phyloP scores from a whole-genome alignment of 768 basidiomycete genomes.

The Pleurotus salmoneostramineus region DNA sequence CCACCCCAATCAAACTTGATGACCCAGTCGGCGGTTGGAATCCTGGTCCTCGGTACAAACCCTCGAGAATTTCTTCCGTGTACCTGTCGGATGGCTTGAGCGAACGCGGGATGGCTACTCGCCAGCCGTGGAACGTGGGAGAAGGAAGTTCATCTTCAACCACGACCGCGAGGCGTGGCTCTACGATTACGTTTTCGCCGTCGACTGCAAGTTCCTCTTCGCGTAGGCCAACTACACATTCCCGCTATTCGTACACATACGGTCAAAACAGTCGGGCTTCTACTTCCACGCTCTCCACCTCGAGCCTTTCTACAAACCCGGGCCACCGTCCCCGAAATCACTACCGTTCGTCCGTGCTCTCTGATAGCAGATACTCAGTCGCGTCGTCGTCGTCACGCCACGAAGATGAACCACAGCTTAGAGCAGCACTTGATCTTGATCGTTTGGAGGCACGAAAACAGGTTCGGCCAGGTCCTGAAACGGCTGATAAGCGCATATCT shows the following conservation, averaged over 20 bases:
- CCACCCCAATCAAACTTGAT: slow-evolving; percentile 2
- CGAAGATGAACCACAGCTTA: neutral
- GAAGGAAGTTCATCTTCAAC: too few species aligned
- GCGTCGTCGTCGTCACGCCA: neutral
- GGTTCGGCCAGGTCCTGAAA: neutral
- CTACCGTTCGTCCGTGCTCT: neutral
- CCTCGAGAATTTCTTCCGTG: slow-evolving; percentile 14
- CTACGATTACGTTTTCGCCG: neutral
- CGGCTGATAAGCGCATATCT: slow-evolving; percentile 9
- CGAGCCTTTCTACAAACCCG: neutral
- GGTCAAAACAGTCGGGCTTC: neutral
- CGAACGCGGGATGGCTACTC: slow-evolving; percentile 8
- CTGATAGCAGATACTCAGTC: neutral
- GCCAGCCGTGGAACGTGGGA: neutral
- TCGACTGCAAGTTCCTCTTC: neutral
- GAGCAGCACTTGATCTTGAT: neutral
- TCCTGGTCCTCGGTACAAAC: slow-evolving; percentile 10
- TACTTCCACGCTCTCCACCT: neutral
- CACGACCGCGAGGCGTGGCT: neutral
- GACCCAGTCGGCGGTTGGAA: slow-evolving; percentile 8
- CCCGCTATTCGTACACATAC: neutral
- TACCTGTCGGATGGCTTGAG: neutral
- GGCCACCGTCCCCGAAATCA: neutral
- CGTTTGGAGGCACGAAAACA: neutral
- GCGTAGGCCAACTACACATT: neutral